Evolutionary conservation across 2,329 filamentous ascomycete genomes (phyloP).

Genomic region (Penicillium sp.): DNA sequence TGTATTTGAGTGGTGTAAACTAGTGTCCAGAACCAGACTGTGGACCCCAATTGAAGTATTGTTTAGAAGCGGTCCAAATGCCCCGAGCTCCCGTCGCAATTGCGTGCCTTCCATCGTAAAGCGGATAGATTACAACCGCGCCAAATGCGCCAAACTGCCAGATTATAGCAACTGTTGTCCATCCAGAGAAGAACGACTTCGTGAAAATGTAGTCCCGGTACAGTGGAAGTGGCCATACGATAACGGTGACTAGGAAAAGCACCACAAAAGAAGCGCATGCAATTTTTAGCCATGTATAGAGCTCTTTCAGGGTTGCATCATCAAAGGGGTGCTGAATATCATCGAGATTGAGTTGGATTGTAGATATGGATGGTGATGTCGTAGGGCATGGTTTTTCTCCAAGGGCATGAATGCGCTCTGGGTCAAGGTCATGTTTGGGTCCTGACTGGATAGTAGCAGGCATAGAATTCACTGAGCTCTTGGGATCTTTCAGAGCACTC

Average conservation of each 20-base stretch:
- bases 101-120: conserved; percentile 49
- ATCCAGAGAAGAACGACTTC: conserved; percentile 48
- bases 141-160: conserved; percentile 52
- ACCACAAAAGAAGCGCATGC: conserved; percentile 43
- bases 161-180: conserved; percentile 47
- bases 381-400: not conserved
- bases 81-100: conserved; percentile 31
- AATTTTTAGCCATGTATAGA: conserved; percentile 41
- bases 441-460: not conserved
- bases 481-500: not conserved
- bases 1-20: not conserved
- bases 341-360: conserved; percentile 31
- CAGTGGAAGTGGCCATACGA: conserved; percentile 53
- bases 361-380: not conserved
- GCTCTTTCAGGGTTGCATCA: conserved; percentile 32
- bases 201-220: conserved; percentile 53
- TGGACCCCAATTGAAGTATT: not conserved
- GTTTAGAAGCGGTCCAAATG: conserved; percentile 11
- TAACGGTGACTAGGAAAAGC: conserved; percentile 48
- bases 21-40: not conserved
- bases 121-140: conserved; percentile 49
- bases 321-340: conserved; percentile 48
- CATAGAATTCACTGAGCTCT: not conserved
- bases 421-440: not conserved
- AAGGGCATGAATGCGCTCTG: not conserved